Evolutionary conservation across 1,139 yeast genomes (phyloP).

Genomic region (Geotrichum citri-aurantii): DNA sequence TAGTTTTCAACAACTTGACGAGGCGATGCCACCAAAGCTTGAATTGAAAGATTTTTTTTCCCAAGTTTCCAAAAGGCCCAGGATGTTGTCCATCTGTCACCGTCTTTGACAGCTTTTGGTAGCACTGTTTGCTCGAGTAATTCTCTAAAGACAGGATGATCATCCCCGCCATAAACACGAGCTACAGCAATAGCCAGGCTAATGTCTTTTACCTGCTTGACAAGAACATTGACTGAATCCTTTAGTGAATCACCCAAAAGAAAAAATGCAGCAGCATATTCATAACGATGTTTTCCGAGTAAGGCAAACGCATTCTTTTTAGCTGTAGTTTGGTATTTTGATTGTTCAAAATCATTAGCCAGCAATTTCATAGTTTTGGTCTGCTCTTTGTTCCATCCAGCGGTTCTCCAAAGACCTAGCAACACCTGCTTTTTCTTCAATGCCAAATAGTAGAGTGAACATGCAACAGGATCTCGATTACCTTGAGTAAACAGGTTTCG

Average conservation of each 20-base stretch:
- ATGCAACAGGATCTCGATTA: slow-evolving; percentile 63
- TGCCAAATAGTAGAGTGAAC: slow-evolving; percentile 74
- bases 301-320: slow-evolving; percentile 87
- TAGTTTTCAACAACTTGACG: slow-evolving; percentile 14
- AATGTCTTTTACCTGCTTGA: slow-evolving; percentile 59
- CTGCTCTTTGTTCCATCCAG: slow-evolving; percentile 73
- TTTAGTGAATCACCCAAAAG: slow-evolving; percentile 68
- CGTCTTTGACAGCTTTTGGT: slow-evolving; percentile 53
- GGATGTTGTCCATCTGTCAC: slow-evolving; percentile 78
- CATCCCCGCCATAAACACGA: slow-evolving; percentile 60
- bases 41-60: slow-evolving; percentile 22
- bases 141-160: slow-evolving; percentile 45
- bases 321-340: slow-evolving; percentile 85
- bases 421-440: slow-evolving; percentile 70
- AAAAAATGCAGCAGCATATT: slow-evolving; percentile 88
- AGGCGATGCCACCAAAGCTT: slow-evolving; percentile 22
- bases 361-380: slow-evolving; percentile 73
- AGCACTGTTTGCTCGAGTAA: slow-evolving; percentile 51
- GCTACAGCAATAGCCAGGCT: slow-evolving; percentile 77
- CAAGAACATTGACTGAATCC: slow-evolving; percentile 72
- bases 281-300: slow-evolving; percentile 76
- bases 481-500: slow-evolving; percentile 42
- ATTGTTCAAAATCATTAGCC: slow-evolving; percentile 63
- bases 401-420: slow-evolving; percentile 75
- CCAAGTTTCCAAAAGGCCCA: slow-evolving; percentile 71